Evolutionary conservation across 176 grass and related monocot species (phyloP).

Genomic region (Zea luxurians): DNA sequence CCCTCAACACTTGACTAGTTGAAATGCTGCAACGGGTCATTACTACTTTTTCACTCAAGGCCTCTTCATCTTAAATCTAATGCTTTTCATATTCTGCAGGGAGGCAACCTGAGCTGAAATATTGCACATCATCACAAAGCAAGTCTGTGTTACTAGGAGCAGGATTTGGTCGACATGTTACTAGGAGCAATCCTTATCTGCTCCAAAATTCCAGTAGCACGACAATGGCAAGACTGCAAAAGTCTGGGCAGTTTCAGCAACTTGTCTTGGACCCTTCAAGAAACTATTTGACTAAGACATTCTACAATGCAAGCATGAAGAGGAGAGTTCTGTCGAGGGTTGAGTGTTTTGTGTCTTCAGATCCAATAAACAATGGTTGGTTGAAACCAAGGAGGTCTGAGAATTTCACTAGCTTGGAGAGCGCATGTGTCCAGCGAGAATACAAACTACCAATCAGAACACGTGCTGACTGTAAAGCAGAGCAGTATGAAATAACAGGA

Average conservation of each 20-base stretch:
- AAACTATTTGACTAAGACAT: constrained; percentile 9
- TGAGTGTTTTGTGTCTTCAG: constrained; percentile 54
- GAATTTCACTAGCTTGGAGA: constrained; percentile 29
- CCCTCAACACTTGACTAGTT: neutral
- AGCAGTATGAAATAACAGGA: constrained; percentile 69
- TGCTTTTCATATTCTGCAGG: constrained; percentile 38
- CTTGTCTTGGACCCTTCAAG: constrained; percentile 5
- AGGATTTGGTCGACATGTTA: constrained; percentile 35
- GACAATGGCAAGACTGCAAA: neutral
- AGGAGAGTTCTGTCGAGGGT: constrained; percentile 39
- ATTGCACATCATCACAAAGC: constrained; percentile 31
- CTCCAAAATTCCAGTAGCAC: constrained; percentile 33
- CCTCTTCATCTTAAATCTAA: neutral
- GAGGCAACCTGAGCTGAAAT: constrained; percentile 47
- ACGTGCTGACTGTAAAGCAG: constrained; percentile 61
- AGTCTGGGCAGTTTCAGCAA: constrained; percentile 26
- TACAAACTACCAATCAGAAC: constrained; percentile 40
- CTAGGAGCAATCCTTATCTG: constrained; percentile 41
- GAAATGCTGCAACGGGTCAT: neutral
- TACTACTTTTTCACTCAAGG: neutral
- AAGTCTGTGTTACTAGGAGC: constrained; percentile 36
- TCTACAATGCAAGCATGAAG: constrained; percentile 36
- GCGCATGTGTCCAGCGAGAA: constrained; percentile 29
- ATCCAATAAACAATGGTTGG: constrained; percentile 46
- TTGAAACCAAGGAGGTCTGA: constrained; percentile 56